Conservation (phyloP, 306 rosid species). For the Pterocarpus macrocarpus region DNA sequence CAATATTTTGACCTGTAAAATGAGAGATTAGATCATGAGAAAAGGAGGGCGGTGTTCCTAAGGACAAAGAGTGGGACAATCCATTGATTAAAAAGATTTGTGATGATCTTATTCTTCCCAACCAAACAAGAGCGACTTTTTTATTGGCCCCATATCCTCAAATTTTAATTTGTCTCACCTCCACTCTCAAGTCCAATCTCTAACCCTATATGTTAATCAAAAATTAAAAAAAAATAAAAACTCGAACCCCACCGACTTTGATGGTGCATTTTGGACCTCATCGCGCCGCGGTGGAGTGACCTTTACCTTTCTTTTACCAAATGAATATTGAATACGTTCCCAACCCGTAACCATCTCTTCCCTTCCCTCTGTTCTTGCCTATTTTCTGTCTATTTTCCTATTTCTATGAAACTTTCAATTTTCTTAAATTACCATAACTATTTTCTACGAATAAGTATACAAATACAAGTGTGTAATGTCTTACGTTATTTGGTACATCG, state of each 20-base stretch:
- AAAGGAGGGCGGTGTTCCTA: neutral
- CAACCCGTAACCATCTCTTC: neutral
- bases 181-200: neutral
- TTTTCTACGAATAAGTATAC: too few species aligned
- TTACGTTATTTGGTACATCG: too few species aligned
- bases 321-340: neutral
- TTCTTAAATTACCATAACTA: neutral
- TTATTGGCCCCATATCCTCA: neutral
- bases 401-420: neutral
- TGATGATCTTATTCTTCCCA: conserved; percentile 12
- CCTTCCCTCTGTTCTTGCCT: neutral
- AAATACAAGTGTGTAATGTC: too few species aligned
- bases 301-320: conserved; percentile 6
- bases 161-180: conserved; percentile 5
- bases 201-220: too few species aligned
- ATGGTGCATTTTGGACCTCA: neutral
- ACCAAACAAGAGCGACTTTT: conserved; percentile 12
- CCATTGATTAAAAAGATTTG: neutral
- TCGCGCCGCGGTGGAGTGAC: conserved; percentile 4
- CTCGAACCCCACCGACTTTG: neutral
- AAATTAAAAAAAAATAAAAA: too few species aligned
- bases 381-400: neutral
- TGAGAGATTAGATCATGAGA: neutral
- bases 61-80: neutral
- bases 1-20: too few species aligned